Evolutionary conservation across 306 rosid genomes (phyloP).

Genomic region (Sphenostylis stenocarpa): DNA sequence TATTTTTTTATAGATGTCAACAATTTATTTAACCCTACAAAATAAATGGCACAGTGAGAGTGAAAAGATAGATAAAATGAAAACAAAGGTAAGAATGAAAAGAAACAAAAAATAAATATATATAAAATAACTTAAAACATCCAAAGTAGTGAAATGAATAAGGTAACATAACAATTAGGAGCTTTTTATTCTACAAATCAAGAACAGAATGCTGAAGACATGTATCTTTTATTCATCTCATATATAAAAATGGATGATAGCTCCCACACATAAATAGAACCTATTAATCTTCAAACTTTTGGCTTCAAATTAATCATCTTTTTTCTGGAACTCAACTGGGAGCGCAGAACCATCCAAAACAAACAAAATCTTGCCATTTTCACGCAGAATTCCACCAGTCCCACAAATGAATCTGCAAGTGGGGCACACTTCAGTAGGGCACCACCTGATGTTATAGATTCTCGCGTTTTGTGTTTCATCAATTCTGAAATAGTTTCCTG

Average conservation of each 20-base stretch:
- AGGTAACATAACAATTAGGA: not conserved
- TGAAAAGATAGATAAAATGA: too few species aligned
- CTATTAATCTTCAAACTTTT: not conserved
- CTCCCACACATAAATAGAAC: not conserved
- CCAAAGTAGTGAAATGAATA: not conserved
- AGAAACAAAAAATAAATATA: not conserved
- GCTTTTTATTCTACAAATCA: slow-evolving; percentile 15
- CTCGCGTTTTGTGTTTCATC: not conserved
- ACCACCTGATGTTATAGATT: slow-evolving; percentile 50
- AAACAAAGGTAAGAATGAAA: not conserved
- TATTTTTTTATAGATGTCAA: too few species aligned
- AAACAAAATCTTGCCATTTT: slow-evolving; percentile 47
- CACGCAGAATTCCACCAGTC: slow-evolving; percentile 37
- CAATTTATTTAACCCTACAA: too few species aligned
- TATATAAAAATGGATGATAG: not conserved
- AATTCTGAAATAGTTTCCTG: slow-evolving; percentile 39
- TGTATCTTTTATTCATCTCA: not conserved
- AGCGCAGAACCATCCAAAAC: slow-evolving; percentile 47
- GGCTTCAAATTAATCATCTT: not conserved
- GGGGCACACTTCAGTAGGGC: slow-evolving; percentile 56
- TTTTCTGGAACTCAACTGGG: slow-evolving; percentile 22
- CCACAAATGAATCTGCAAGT: slow-evolving; percentile 50
- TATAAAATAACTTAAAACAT: not conserved
- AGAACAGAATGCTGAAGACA: not conserved
- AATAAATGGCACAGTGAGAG: too few species aligned